Conservation (phyloP, 306 rosid genomes). For the Herpetospermum pedunculosum region DNA sequence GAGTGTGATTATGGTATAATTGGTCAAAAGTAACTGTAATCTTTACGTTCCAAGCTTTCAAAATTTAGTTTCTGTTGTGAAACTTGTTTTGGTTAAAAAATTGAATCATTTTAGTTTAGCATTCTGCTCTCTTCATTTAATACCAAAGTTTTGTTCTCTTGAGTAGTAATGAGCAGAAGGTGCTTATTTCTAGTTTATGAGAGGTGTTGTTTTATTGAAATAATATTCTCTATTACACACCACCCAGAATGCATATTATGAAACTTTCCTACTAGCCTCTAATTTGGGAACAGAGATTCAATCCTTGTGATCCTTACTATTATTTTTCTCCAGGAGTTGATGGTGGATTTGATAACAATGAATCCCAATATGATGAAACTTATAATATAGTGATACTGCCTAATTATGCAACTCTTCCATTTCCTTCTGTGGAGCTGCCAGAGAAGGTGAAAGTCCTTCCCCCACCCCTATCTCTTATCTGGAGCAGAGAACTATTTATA, state of each 20-base stretch:
- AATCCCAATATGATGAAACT: constrained; percentile 60
- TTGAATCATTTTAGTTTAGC: background rate
- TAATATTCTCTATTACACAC: background rate
- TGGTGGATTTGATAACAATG: constrained; percentile 88
- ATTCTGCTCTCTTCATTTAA: background rate
- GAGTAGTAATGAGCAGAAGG: background rate
- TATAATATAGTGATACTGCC: constrained; percentile 63
- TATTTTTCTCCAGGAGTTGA: constrained; percentile 49
- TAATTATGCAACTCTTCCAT: constrained; percentile 64
- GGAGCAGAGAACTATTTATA: background rate
- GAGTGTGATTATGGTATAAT: background rate
- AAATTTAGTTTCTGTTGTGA: background rate
- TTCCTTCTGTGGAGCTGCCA: constrained; percentile 92
- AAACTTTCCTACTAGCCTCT: background rate
- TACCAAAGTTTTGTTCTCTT: background rate
- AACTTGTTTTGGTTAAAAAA: background rate
- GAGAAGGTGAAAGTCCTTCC: constrained; percentile 61
- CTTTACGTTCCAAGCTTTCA: background rate
- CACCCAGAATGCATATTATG: background rate
- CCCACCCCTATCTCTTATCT: background rate
- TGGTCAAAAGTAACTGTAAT: background rate
- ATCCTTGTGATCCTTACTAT: background rate
- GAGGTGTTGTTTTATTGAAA: background rate
- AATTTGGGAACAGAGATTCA: background rate
- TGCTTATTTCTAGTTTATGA: background rate